Base-by-base conservation (phyloP, 2,329 filamentous ascomycete genomes). In the Aspergillus thermomutatus region DNA sequence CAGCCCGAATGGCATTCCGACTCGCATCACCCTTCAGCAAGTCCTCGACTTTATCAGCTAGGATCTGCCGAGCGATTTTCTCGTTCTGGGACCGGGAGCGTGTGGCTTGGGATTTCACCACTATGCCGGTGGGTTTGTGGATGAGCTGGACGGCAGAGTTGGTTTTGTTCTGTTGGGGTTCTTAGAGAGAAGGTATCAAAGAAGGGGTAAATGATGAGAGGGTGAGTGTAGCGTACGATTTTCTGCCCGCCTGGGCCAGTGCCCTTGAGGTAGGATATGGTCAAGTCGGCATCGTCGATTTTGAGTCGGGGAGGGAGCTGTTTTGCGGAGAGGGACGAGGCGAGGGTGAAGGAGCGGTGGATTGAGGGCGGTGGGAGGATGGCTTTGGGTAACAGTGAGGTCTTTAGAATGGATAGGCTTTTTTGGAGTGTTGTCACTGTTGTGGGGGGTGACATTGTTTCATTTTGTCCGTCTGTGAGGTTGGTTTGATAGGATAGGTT, bases 201-300 rank as follows among this genome's bases (percentile, higher is more conserved):
- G 11, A 19, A 21, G 19, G 19, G 21, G 11, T 45, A 1, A 14
- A n/a, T 28, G 23, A 23, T 45, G 28, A 26, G 37, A 10, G 26
- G 10, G 31, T 34, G 21, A 11, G 17, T 10, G 25, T 37, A 51
- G 49, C 79, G 53, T 75, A 91, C 88, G 77, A 97, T 97, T 73
- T 97, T 97, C 72, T 99, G 94, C 0, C 94, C 94, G 25, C 94
- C 94, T 0, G 94, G 93, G 1, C 94, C 94, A 65, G 86, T 90
- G 66, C 94, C 94, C 72, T 94, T 96, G 59, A 99, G 82, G 76
- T 95, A 97, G 45, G 82, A 83, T 69, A 97, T 90, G 55, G 88
- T 86, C 64, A 97, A 86, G 52, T 97, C 92, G 19, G 82, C 78
- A 63, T 96, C 92, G 11, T 87, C 82, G 21, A 94, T 84, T 11